A percentile compares a stretch with the other conserved stretches of the same genome.
Conservation (phyloP, 148 eudicot species). For the Persicaria maculosa region DNA sequence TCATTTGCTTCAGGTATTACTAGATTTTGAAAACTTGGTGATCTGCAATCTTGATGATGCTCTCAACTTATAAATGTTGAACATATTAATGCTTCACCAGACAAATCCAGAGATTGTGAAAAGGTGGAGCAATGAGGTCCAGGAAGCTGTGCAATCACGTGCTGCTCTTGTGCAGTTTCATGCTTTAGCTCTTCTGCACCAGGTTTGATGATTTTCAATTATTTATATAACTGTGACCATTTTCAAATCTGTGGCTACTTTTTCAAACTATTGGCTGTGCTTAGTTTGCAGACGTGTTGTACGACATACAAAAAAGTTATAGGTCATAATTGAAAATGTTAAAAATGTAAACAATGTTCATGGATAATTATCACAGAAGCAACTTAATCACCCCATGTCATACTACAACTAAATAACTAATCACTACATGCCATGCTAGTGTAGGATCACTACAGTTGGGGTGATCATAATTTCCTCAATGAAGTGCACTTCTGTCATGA, state of each 20-base stretch:
- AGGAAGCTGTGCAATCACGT: slow-evolving; percentile 96
- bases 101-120: slow-evolving; percentile 95
- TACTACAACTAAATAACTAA: neutral
- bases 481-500: neutral
- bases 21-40: neutral
- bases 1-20: slow-evolving; percentile 82
- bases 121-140: slow-evolving; percentile 98
- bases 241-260: neutral
- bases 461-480: neutral
- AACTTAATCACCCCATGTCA: neutral
- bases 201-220: slow-evolving; percentile 38
- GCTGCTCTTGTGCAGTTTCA: slow-evolving; percentile 98
- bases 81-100: slow-evolving; percentile 27
- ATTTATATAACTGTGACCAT: neutral
- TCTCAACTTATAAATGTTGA: slow-evolving; percentile 4
- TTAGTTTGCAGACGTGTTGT: neutral
- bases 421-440: neutral
- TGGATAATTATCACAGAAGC: neutral
- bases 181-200: slow-evolving; percentile 87
- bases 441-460: neutral
- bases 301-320: neutral
- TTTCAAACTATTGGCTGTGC: neutral
- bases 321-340: neutral
- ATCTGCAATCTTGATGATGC: slow-evolving; percentile 6
- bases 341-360: neutral